Evolutionary conservation across 2,329 filamentous ascomycete species (phyloP), one percentile per base, ranked within the genome.

Genomic region (Grosmannia clavigera): DNA sequence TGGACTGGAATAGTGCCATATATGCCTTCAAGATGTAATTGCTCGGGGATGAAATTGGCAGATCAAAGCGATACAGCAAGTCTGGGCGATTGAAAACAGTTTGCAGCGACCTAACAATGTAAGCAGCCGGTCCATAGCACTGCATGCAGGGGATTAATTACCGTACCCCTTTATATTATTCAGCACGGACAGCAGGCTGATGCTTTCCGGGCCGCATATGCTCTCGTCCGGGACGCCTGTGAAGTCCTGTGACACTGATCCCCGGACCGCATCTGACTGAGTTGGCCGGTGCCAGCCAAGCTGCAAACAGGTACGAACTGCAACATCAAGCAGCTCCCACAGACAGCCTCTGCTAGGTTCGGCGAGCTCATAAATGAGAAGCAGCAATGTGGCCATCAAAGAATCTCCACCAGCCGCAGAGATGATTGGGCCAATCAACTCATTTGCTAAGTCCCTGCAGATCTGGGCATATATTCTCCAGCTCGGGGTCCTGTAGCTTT

Each of bases 271-370:
- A 29, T 29, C 19, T n/a, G 35, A 2, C 19, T 35, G 43, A 2
- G 6, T 35, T 11, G 35, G 16, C 25, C 58, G 58, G n/a, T 55
- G 51, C 58, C 58, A 59, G 29, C 58, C 58, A 10, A 59, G 40
- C 27, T 59, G 58, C n/a, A 59, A 22, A 35, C 51, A 55, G 25
- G 40, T 59, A 19, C 58, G 58, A 9, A 48, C 58, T 29, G 51
- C 27, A 19, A 59, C 22, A n/a, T 59, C 58, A 29, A 59, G 38
- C 27, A 59, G 29, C 58, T 59, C 58, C 58, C 58, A 59, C 51
- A 59, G 4, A 19, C 50, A n/a, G 10, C 58, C 58, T 5, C 58
- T 40, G 29, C 52, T 59, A n/a, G 58, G 58, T 16, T 59, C 58
- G 11, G 52, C 52, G 27, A 59, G 52, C 40, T 59, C 58, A 31